These are phyloP conservation scores for Pachyrhizus erosus DNA, from an alignment of 306 rosid species.

Conservation along the genomic window DNA sequence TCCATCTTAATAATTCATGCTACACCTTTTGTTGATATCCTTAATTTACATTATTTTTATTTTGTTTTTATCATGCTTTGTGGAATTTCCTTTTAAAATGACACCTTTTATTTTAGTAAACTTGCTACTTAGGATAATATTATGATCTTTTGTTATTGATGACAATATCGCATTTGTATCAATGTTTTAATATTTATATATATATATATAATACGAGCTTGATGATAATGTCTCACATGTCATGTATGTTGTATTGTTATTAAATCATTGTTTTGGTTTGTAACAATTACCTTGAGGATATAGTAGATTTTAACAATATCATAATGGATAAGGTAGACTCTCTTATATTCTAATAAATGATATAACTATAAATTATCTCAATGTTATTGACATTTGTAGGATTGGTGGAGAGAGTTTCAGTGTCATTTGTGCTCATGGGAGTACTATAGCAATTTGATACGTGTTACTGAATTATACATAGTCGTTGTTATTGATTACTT, in stretches of 20 bases:
- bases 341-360: not conserved
- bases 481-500: too few species aligned
- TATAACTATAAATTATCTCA: not conserved
- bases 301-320: not conserved
- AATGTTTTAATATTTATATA: not conserved
- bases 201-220: not conserved
- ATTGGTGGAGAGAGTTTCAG: not conserved
- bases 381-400: not conserved
- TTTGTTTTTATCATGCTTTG: not conserved
- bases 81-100: not conserved
- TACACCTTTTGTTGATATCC: not conserved
- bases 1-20: not conserved
- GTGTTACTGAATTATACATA: too few species aligned
- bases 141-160: too few species aligned
- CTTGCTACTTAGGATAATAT: not conserved
- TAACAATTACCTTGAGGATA: not conserved
- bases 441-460: not conserved
- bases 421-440: not conserved
- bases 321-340: not conserved
- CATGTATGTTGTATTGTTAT: not conserved
- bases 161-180: not conserved
- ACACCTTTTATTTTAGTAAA: conserved; percentile 25
- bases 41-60: not conserved
- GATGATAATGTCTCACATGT: not conserved
- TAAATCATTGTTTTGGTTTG: not conserved